Conservation (phyloP, 2,329 filamentous ascomycete genomes). For the Pseudogymnoascus sp. region DNA sequence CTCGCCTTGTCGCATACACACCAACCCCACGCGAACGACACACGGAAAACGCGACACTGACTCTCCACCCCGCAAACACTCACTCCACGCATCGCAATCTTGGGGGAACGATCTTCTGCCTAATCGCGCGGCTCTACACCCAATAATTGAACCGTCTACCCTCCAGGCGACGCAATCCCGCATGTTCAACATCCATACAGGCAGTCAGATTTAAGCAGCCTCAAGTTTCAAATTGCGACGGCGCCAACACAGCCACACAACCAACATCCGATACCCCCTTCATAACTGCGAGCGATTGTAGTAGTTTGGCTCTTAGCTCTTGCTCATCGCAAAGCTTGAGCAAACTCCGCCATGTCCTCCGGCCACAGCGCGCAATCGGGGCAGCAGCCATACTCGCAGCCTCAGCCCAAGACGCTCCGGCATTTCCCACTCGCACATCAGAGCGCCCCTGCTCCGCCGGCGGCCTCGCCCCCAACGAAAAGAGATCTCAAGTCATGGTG, state of each 20-base stretch:
- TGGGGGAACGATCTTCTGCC: background rate
- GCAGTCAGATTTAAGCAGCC: background rate
- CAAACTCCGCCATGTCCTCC: background rate
- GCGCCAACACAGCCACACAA: background rate
- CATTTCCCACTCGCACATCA: background rate
- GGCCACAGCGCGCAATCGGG: background rate
- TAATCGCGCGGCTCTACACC: background rate
- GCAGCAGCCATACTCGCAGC: background rate
- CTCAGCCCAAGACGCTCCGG: background rate
- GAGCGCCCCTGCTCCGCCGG: conserved; percentile 17
- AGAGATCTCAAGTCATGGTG: conserved; percentile 93
- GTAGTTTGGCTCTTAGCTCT: background rate
- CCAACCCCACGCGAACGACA: background rate
- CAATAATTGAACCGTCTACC: background rate
- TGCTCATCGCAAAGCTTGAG: conserved; percentile 5
- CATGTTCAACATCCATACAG: background rate
- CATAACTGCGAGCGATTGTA: background rate
- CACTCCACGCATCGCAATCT: background rate
- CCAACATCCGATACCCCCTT: background rate
- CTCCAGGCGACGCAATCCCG: background rate
- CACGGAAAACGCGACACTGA: conserved; percentile 1
- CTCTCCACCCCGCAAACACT: conserved; percentile 1
- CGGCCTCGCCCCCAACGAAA: conserved; percentile 69
- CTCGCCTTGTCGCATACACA: background rate
- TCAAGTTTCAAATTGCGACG: background rate